Percentiles rank a stretch among this genome's conserved stretches.
Evolutionary conservation across 352 stramenopile species (phyloP).

Genomic region (Phytophthora fragariaefolia): DNA sequence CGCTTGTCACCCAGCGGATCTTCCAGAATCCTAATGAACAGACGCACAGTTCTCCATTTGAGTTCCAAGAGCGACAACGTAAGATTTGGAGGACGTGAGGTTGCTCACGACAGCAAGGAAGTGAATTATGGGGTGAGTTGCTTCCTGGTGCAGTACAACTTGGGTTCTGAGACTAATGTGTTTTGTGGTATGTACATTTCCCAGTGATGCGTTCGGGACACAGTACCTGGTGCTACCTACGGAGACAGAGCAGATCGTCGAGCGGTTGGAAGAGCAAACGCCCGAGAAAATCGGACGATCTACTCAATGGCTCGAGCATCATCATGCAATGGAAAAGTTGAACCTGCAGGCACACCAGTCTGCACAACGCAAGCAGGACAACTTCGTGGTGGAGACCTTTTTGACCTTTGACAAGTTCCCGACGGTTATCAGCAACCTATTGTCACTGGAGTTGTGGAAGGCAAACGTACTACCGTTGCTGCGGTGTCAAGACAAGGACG

Average conservation of each 20-base stretch:
- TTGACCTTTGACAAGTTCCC: conserved; percentile 93
- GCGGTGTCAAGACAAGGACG: conserved; percentile 51
- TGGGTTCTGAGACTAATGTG: conserved; percentile 1
- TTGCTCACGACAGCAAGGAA: not conserved
- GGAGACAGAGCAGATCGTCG: conserved; percentile 89
- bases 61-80: conserved; percentile 1
- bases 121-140: conserved; percentile 27
- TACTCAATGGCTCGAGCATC: conserved; percentile 86
- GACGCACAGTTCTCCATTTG: conserved; percentile 31
- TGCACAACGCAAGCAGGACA: conserved; percentile 89
- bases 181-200: conserved; percentile 2
- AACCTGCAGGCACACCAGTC: conserved; percentile 95
- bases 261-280: conserved; percentile 65
- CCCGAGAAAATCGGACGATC: conserved; percentile 66
- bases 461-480: conserved; percentile 74
- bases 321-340: conserved; percentile 91
- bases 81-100: not conserved
- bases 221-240: conserved; percentile 76
- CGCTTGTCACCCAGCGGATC: conserved; percentile 22
- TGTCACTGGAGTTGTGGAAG: conserved; percentile 93
- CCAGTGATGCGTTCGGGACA: conserved; percentile 33
- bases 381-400: conserved; percentile 94
- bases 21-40: conserved; percentile 34
- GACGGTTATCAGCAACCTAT: conserved; percentile 87
- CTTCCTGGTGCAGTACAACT: not conserved